These are phyloP conservation scores for Corinectria fuckeliana DNA, from an alignment of 2,329 filamentous ascomycete species.

Conservation along the genomic window DNA sequence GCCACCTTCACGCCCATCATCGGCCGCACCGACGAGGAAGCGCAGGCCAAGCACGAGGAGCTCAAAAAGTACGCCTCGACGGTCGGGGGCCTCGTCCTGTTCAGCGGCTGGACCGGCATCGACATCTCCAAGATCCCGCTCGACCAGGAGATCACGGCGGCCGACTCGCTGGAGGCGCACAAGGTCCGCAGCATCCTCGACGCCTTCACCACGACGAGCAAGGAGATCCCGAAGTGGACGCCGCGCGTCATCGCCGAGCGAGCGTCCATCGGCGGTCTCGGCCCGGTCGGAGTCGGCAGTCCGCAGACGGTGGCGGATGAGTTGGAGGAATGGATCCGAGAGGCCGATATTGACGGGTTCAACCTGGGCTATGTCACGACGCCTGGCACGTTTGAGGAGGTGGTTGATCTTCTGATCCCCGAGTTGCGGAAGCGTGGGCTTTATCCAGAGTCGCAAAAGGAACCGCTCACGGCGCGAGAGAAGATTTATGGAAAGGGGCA, in stretches of 20 bases:
- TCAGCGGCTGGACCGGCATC: slow-evolving; percentile 66
- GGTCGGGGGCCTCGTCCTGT: slow-evolving; percentile 60
- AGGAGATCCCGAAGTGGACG: slow-evolving; percentile 52
- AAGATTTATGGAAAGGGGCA: slow-evolving; percentile 69
- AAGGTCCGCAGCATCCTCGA: slow-evolving; percentile 58
- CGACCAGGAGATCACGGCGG: slow-evolving; percentile 62
- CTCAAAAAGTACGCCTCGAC: slow-evolving; percentile 59
- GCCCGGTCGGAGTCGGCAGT: slow-evolving; percentile 45
- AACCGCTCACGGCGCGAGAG: slow-evolving; percentile 59
- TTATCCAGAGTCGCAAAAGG: slow-evolving; percentile 39
- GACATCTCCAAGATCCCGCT: slow-evolving; percentile 63
- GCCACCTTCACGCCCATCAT: slow-evolving; percentile 57
- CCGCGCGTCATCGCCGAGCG: slow-evolving; percentile 51
- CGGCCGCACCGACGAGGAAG: slow-evolving; percentile 59
- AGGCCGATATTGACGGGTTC: slow-evolving; percentile 52
- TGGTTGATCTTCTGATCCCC: slow-evolving; percentile 41
- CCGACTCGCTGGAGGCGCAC: slow-evolving; percentile 60
- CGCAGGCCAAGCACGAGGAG: slow-evolving; percentile 57
- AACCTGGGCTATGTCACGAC: slow-evolving; percentile 52
- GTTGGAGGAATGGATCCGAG: slow-evolving; percentile 51
- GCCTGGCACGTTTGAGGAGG: slow-evolving; percentile 45
- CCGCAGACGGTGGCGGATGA: slow-evolving; percentile 52
- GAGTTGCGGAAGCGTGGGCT: slow-evolving; percentile 39
- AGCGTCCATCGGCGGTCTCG: slow-evolving; percentile 50
- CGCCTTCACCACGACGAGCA: slow-evolving; percentile 55